These are phyloP conservation scores for Acer saccharum DNA, from an alignment of 345 rosid species.

Conservation along the genomic window DNA sequence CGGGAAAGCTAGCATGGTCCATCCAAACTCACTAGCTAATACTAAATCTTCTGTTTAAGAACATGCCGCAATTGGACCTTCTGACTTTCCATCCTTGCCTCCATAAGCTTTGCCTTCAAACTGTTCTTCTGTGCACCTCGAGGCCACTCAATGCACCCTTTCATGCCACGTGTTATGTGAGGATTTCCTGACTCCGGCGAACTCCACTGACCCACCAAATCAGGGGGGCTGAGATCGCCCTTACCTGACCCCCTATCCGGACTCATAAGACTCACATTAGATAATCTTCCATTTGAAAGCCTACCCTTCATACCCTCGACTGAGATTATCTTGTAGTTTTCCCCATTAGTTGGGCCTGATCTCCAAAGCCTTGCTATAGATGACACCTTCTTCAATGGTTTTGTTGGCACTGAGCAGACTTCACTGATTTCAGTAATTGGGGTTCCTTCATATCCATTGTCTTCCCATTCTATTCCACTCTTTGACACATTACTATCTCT, in stretches of 20 bases:
- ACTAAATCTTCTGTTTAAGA: conserved; percentile 84
- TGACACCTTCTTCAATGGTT: conserved; percentile 58
- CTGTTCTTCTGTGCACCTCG: conserved; percentile 76
- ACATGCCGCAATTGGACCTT: conserved; percentile 86
- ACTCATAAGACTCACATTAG: conserved; percentile 56
- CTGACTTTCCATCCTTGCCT: conserved; percentile 85
- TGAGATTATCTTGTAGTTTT: conserved; percentile 64
- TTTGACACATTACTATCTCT: conserved; percentile 51
- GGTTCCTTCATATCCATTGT: conserved; percentile 53
- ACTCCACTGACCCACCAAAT: conserved; percentile 75
- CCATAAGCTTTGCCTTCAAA: conserved; percentile 88
- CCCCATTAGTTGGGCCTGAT: conserved; percentile 59
- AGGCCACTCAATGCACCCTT: conserved; percentile 99
- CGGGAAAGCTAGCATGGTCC: conserved; percentile 11
- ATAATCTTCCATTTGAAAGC: conserved; percentile 72
- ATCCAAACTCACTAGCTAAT: conserved; percentile 10
- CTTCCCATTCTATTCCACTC: conserved; percentile 64
- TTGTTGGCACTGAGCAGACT: conserved; percentile 54
- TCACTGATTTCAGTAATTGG: conserved; percentile 65
- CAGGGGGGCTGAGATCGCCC: conserved; percentile 62
- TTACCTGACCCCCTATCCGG: conserved; percentile 68
- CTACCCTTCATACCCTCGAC: conserved; percentile 67
- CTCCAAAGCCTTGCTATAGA: conserved; percentile 84
- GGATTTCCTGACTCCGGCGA: conserved; percentile 74
- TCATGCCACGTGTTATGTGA: conserved; percentile 76